Percentiles rank a stretch among this genome's conserved stretches.
These are phyloP conservation scores for Trametes punicea DNA, from an alignment of 768 basidiomycete species.

Conservation along the genomic window DNA sequence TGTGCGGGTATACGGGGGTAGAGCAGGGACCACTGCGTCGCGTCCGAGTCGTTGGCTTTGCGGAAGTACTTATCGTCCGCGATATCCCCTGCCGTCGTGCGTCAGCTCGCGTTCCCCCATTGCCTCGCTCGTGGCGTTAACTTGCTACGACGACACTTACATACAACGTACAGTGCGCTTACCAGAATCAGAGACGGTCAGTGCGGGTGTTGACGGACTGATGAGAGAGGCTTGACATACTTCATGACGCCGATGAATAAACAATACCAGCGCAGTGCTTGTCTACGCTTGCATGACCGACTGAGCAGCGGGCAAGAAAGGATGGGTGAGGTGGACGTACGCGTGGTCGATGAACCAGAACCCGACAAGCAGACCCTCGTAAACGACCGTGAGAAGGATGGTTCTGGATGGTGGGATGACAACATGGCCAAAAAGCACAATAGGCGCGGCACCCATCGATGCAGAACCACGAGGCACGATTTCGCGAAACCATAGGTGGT, in stretches of 20 bases:
- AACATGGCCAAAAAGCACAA: neutral
- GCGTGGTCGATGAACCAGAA: constrained; percentile 96
- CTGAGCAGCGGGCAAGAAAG: constrained; percentile 26
- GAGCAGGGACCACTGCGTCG: constrained; percentile 81
- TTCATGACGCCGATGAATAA: constrained; percentile 84
- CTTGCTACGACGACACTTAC: constrained; percentile 40
- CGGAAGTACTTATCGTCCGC: constrained; percentile 94
- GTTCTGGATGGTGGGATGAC: constrained; percentile 51
- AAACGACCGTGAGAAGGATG: constrained; percentile 74
- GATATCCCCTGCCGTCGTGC: constrained; percentile 70
- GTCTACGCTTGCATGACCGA: constrained; percentile 29
- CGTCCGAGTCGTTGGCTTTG: constrained; percentile 90
- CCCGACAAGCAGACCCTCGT: constrained; percentile 84
- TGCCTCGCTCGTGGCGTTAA: neutral
- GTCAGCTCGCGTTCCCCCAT: too few species aligned
- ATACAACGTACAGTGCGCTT: constrained; percentile 84
- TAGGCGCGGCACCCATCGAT: constrained; percentile 1
- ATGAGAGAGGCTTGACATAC: constrained; percentile 38
- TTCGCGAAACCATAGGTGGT: constrained; percentile 10
- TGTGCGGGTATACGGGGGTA: constrained; percentile 72
- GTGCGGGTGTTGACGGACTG: constrained; percentile 5
- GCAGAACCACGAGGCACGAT: constrained; percentile 1
- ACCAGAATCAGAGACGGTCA: constrained; percentile 3
- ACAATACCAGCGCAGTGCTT: constrained; percentile 81
- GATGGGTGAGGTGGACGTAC: constrained; percentile 42